Evolutionary conservation across 129 eudicot genomes (phyloP), one percentile per base, ranked within the genome.

Genomic region (Helichrysum umbraculigerum): DNA sequence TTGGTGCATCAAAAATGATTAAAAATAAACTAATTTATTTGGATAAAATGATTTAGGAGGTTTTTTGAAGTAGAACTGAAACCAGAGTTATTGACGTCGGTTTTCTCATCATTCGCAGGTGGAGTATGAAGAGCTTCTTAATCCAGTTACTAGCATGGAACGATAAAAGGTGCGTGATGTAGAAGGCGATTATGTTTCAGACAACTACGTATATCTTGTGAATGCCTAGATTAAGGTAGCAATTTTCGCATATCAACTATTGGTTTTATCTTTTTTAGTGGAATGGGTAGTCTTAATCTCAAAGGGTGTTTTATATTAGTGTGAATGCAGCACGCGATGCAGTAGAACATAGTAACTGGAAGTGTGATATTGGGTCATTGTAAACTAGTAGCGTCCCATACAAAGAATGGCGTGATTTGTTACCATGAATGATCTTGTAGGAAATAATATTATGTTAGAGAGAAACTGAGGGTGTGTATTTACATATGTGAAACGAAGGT

Each of bases 61-160:
- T 32, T 63, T 25, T 66, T 16, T 67, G 62, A 6, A 57, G 28
- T 57, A 17, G 7, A 57, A 17, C 28, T 67, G 20, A 33, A 11
- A 7, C 10, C n/a, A 7, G 12, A 30, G 57, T 68, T 16, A 16
- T 16, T 59, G 42, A 15, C 62, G 8, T 32, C 41, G 12, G 20
- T 54, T 68, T 28, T 66, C 29, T 10, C 28, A 28, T 68, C 8
- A 42, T 76, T 39, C 84, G 86, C 90, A 91, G 97, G 65, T 85
- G 84, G 90, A 87, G 83, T 91, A 81, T 35, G 92, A 80, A 81
- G 97, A 78, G 77, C 86, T 81, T 76, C 56, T 6, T 61, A 71
- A 85, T 83, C 90, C 97, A 25, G 82, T 64, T 73, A 66, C 52
- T 10, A 81, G 82, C 77, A 86, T 88, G 92, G 80, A 84, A 72